Evolutionary conservation across 2,329 filamentous ascomycete species (phyloP).

Genomic region (Tolypocladium album): DNA sequence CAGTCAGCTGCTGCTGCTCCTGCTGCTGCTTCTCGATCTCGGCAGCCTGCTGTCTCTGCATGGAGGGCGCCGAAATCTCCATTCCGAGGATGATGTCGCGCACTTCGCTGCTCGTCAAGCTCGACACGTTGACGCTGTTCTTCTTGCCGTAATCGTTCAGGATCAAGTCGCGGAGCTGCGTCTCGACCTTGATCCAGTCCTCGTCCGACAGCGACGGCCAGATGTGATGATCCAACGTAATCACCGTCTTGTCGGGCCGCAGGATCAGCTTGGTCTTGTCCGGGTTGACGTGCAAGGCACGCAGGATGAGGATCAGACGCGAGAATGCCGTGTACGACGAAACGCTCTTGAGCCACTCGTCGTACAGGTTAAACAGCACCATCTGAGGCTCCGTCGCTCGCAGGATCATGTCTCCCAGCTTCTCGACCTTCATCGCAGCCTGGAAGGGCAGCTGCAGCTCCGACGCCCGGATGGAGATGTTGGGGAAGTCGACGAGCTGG

Average conservation of each 20-base stretch:
- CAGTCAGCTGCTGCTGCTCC: constrained; percentile 91
- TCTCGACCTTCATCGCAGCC: constrained; percentile 99
- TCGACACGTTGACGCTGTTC: constrained; percentile 98
- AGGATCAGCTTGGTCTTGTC: constrained; percentile 97
- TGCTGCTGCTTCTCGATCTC: constrained; percentile 99
- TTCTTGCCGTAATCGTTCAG: constrained; percentile 99
- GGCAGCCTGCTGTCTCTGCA: constrained; percentile 96
- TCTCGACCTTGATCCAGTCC: constrained; percentile 99
- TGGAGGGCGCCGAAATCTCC: constrained; percentile 96
- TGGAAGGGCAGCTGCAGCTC: constrained; percentile 97
- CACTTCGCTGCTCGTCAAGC: constrained; percentile 91
- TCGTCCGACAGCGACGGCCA: constrained; percentile 93
- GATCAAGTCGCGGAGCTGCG: constrained; percentile 87
- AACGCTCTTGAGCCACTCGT: constrained; percentile 97
- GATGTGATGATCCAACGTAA: constrained; percentile 97
- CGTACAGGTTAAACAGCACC: constrained; percentile 98
- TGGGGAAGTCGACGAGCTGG: constrained; percentile 94
- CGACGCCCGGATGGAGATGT: constrained; percentile 95
- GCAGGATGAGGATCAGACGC: constrained; percentile 81
- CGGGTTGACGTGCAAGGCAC: constrained; percentile 92
- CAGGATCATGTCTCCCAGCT: constrained; percentile 97
- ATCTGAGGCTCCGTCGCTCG: constrained; percentile 98
- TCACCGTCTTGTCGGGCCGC: constrained; percentile 93
- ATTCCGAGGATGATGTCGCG: constrained; percentile 98
- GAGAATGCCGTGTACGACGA: constrained; percentile 99